A percentile compares a stretch with the other conserved stretches of the same genome.
Evolutionary conservation across 2,329 filamentous ascomycete genomes (phyloP).

Genomic region (Cordyceps cicadae): DNA sequence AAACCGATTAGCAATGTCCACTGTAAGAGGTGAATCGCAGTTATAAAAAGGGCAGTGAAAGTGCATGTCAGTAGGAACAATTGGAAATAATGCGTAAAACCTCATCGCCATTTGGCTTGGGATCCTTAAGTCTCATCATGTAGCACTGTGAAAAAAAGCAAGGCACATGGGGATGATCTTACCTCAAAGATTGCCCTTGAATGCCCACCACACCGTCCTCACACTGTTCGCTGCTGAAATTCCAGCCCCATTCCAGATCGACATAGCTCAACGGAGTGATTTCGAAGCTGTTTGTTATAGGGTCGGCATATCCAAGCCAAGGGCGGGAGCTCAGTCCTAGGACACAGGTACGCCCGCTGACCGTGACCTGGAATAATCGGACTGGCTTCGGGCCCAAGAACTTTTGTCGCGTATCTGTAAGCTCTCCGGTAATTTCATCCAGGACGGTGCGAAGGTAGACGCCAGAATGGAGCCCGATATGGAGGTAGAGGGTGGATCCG

Average conservation of each 20-base stretch:
- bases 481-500: constrained; percentile 81
- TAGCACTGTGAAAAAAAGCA: constrained; percentile 23
- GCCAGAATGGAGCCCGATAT: constrained; percentile 91
- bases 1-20: constrained; percentile 9
- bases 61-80: constrained; percentile 88
- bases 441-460: constrained; percentile 93
- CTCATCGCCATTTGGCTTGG: constrained; percentile 50
- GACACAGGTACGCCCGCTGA: constrained; percentile 76
- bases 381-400: constrained; percentile 89
- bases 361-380: constrained; percentile 82
- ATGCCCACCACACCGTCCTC: constrained; percentile 91
- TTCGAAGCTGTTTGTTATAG: constrained; percentile 78
- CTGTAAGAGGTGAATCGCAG: constrained; percentile 17
- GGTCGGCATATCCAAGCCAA: constrained; percentile 93
- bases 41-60: constrained; percentile 15
- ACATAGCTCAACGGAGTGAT: constrained; percentile 87
- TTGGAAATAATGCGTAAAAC: constrained; percentile 56
- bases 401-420: constrained; percentile 88
- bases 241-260: constrained; percentile 87
- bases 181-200: constrained; percentile 81
- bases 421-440: constrained; percentile 89
- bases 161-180: constrained; percentile 26
- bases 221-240: constrained; percentile 92
- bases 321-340: constrained; percentile 85
- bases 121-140: constrained; percentile 57